Evolutionary conservation across 2,329 filamentous ascomycete genomes (phyloP).

Genomic region (Neocucurbitaria cava): DNA sequence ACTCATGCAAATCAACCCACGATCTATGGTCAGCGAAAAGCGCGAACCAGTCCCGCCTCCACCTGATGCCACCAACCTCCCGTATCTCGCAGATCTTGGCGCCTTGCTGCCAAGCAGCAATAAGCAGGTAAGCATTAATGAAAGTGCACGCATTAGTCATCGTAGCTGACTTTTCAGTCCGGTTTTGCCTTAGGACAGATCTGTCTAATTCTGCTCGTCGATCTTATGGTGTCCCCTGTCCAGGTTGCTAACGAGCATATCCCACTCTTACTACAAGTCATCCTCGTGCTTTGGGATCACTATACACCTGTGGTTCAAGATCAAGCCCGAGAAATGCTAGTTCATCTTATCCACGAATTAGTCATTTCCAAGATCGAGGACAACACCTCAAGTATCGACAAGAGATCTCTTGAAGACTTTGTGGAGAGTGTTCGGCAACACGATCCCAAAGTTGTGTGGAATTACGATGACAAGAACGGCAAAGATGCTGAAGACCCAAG

Average conservation of each 20-base stretch:
- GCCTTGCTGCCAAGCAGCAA: slow-evolving; percentile 39
- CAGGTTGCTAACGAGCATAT: slow-evolving; percentile 80
- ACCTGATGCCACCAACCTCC: slow-evolving; percentile 75
- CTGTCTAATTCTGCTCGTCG: slow-evolving; percentile 90
- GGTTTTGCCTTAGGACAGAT: slow-evolving; percentile 93
- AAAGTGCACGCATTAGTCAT: background rate
- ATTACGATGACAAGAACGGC: slow-evolving; percentile 90
- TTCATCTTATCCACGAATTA: slow-evolving; percentile 94
- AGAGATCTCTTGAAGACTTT: slow-evolving; percentile 81
- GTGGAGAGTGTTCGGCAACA: slow-evolving; percentile 87
- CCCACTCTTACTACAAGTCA: slow-evolving; percentile 85
- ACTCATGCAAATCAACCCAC: slow-evolving; percentile 87
- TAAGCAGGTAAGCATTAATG: slow-evolving; percentile 31
- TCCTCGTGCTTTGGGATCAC: slow-evolving; percentile 96
- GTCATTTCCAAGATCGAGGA: slow-evolving; percentile 83
- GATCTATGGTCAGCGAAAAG: slow-evolving; percentile 96
- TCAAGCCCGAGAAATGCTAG: slow-evolving; percentile 95
- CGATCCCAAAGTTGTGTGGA: slow-evolving; percentile 86
- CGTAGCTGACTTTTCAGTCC: slow-evolving; percentile 53
- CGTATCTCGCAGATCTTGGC: slow-evolving; percentile 76
- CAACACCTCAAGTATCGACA: slow-evolving; percentile 68
- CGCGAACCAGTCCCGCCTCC: slow-evolving; percentile 61
- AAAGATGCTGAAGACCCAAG: slow-evolving; percentile 71
- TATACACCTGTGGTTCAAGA: slow-evolving; percentile 95
- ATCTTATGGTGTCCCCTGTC: slow-evolving; percentile 92